phyloP scores from a whole-genome alignment of 2,329 filamentous ascomycete species.

The Incumbomyces delicatus region DNA sequence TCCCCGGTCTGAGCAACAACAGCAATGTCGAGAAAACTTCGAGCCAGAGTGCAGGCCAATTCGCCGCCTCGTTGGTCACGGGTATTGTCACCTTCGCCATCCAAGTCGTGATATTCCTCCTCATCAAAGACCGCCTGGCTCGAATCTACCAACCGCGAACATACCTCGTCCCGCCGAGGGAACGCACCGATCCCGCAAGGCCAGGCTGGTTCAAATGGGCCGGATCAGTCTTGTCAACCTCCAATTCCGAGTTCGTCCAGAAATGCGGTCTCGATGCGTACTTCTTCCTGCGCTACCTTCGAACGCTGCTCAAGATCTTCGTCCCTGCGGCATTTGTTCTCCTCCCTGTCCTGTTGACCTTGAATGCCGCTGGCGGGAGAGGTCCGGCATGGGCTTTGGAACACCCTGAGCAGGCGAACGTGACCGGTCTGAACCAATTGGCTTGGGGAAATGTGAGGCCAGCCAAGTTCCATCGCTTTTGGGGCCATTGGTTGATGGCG shows the following conservation, averaged over 20 bases:
- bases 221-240: slow-evolving; percentile 54
- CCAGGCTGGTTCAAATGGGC: slow-evolving; percentile 46
- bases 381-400: slow-evolving; percentile 43
- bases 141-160: slow-evolving; percentile 82
- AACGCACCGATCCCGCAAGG: slow-evolving; percentile 69
- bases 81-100: slow-evolving; percentile 54
- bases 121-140: slow-evolving; percentile 67
- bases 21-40: not conserved
- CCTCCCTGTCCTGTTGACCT: slow-evolving; percentile 72
- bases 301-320: slow-evolving; percentile 83
- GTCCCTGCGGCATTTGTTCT: slow-evolving; percentile 68
- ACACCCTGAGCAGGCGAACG: slow-evolving; percentile 33
- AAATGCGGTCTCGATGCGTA: slow-evolving; percentile 95
- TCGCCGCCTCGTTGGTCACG: slow-evolving; percentile 55
- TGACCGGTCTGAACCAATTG: slow-evolving; percentile 67
- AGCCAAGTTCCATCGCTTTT: slow-evolving; percentile 59
- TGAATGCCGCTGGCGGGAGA: slow-evolving; percentile 67
- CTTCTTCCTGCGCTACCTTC: slow-evolving; percentile 88
- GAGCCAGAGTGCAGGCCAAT: slow-evolving; percentile 31
- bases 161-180: slow-evolving; percentile 74
- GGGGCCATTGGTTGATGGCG: slow-evolving; percentile 75
- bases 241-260: slow-evolving; percentile 75
- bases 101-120: slow-evolving; percentile 58
- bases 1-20: not conserved
- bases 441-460: slow-evolving; percentile 78